Evolutionary conservation across 2,329 filamentous ascomycete species (phyloP), one percentile per base, ranked within the genome.

Genomic region (Didymella keratinophila): DNA sequence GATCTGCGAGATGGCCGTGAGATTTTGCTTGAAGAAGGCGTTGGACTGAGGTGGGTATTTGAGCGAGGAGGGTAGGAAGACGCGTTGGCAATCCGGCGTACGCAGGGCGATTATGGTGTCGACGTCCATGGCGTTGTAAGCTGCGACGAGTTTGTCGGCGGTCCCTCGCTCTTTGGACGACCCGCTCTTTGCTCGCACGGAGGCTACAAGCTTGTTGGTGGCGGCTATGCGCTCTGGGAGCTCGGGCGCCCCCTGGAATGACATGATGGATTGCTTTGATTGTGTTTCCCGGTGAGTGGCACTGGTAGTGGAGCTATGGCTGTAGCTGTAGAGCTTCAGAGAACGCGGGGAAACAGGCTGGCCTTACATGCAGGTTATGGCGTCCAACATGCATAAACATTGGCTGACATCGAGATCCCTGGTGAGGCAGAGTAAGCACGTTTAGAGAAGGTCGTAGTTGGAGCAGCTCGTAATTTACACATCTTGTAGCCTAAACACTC

Each of bases 101-200:
- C 73, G 71, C 20, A 66, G 52, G 37, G 68, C 61, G 43, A 75
- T 63, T 47, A 76, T 74, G 25, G 63, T 51, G 34, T 61, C 52
- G 48, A 68, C 63, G 61, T 75, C 70, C 63, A 71, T 69, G 11
- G 55, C 46, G 62, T 75, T 75, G 63, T 75, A 75, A 36, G 74
- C 71, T n/a, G 53, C 57, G 45, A 74, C 64, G 20, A 76, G 49
- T 10, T 63, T 58, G 47, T 72, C 61, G 23, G 71, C 70, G 2
- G 73, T 75, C 54, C 60, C 62, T 42, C 72, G 68, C 63, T 72
- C 67, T 30, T 51, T 53, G 11, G 72, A 63, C 0, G 61, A 51
- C 4, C 12, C 30, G 12, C 12, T 16, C 30, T 32, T 32, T 32
- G 30, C 30, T 32, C 30, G 30, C 16, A 16, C 14, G 30, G 11